Percentiles rank a stretch among this genome's conserved stretches.
phyloP scores from a whole-genome alignment of 192 early-diverging fungal genomes.

The Coemansia sp. region DNA sequence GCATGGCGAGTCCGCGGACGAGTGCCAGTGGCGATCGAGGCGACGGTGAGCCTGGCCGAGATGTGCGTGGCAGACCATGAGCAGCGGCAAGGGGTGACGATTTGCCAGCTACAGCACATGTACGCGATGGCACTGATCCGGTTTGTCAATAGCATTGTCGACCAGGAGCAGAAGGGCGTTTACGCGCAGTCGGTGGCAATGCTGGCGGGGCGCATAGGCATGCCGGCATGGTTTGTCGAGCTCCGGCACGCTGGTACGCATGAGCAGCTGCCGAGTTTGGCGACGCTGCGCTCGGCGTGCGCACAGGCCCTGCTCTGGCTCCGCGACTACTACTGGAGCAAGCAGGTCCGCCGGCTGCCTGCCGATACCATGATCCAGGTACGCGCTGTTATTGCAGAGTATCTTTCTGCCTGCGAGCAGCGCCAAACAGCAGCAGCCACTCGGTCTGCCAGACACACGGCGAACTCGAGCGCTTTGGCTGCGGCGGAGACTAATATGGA shows the following conservation, averaged over 20 bases:
- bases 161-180: slow-evolving; percentile 59
- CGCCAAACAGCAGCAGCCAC: not conserved
- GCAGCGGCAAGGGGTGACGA: slow-evolving; percentile 12
- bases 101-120: slow-evolving; percentile 38
- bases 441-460: not conserved
- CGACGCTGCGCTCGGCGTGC: slow-evolving; percentile 58
- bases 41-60: slow-evolving; percentile 48
- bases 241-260: slow-evolving; percentile 69
- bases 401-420: slow-evolving; percentile 7
- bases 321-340: slow-evolving; percentile 58
- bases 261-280: slow-evolving; percentile 62
- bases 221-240: slow-evolving; percentile 73
- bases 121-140: slow-evolving; percentile 55
- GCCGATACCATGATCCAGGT: slow-evolving; percentile 35
- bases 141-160: slow-evolving; percentile 67
- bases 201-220: slow-evolving; percentile 57
- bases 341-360: slow-evolving; percentile 43
- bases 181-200: slow-evolving; percentile 60
- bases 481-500: slow-evolving; percentile 4
- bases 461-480: not conserved
- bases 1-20: slow-evolving; percentile 48
- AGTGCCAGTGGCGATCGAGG: slow-evolving; percentile 49
- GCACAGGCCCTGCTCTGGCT: slow-evolving; percentile 63
- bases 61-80: slow-evolving; percentile 32
- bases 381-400: slow-evolving; percentile 27